A percentile compares a stretch with the other conserved stretches of the same genome.
These are phyloP conservation scores for Scutellaria baicalensis DNA, from an alignment of 257 asterid species.

Conservation along the genomic window DNA sequence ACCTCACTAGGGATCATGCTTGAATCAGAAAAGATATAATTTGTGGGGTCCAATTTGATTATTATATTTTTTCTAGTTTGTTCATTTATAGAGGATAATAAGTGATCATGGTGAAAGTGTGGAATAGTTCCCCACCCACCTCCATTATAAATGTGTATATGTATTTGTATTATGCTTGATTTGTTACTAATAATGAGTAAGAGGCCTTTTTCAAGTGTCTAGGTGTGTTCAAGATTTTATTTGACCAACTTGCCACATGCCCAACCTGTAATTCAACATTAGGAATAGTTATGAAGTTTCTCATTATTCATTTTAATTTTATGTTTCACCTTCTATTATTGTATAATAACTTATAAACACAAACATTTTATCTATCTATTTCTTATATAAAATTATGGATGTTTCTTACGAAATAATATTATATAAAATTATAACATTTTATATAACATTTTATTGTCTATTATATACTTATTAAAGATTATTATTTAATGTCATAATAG, in stretches of 20 bases:
- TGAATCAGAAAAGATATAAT: slow-evolving; percentile 16
- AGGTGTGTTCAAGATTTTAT: not conserved
- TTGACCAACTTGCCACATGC: not conserved
- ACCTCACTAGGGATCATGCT: slow-evolving; percentile 15
- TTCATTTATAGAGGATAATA: slow-evolving; percentile 2
- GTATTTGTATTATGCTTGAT: not conserved
- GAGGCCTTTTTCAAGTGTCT: not conserved
- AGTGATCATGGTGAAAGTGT: slow-evolving; percentile 11
- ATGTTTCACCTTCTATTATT: not conserved
- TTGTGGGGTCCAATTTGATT: slow-evolving; percentile 14
- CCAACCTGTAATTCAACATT: not conserved
- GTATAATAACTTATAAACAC: no score
- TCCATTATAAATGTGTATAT: slow-evolving; percentile 8
- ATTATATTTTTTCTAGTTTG: not conserved
- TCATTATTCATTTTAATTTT: not conserved
- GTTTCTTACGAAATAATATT: no score
- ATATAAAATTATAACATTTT: no score
- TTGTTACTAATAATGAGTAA: not conserved
- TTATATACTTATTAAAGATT: no score
- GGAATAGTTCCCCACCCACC: slow-evolving; percentile 12
- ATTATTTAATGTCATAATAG: no score
- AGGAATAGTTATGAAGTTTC: not conserved
- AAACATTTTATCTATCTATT: no score
- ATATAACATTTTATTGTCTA: no score
- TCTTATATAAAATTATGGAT: no score